Percentiles rank a stretch among this genome's conserved stretches.
phyloP scores from a whole-genome alignment of 306 rosid species.

The Cucumis melo region DNA sequence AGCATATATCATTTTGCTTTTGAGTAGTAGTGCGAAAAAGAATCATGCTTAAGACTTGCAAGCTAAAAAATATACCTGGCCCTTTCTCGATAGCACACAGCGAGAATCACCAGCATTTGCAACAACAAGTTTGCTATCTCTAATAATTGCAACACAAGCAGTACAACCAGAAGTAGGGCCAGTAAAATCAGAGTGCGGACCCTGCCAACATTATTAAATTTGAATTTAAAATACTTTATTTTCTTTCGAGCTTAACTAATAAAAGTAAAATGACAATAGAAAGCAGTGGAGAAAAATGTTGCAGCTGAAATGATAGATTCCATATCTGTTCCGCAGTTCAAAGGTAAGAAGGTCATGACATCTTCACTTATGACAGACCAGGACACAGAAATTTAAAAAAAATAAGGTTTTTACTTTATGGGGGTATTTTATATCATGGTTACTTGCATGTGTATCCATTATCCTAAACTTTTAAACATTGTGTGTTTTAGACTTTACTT shows the following conservation, averaged over 20 bases:
- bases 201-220: constrained; percentile 30
- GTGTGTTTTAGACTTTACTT: not conserved
- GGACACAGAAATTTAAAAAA: not conserved
- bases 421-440: not conserved
- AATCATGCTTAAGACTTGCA: not conserved
- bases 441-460: not conserved
- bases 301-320: not conserved
- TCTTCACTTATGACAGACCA: not conserved
- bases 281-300: not conserved
- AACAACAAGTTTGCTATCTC: constrained; percentile 66
- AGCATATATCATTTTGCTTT: no score
- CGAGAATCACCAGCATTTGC: constrained; percentile 99
- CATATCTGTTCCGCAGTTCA: not conserved
- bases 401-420: not conserved
- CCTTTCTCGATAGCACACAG: constrained; percentile 85
- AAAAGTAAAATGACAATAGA: not conserved
- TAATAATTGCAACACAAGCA: constrained; percentile 81
- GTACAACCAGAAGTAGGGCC: constrained; percentile 99
- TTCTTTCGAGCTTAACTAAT: not conserved
- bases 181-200: constrained; percentile 88
- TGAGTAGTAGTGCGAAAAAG: no score
- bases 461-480: not conserved
- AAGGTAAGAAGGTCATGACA: not conserved
- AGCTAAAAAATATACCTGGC: constrained; percentile 48
- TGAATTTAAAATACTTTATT: not conserved